A percentile compares a stretch with the other conserved stretches of the same genome.
Conservation (phyloP, 2,329 filamentous ascomycete genomes). For the Penicillium sp. region DNA sequence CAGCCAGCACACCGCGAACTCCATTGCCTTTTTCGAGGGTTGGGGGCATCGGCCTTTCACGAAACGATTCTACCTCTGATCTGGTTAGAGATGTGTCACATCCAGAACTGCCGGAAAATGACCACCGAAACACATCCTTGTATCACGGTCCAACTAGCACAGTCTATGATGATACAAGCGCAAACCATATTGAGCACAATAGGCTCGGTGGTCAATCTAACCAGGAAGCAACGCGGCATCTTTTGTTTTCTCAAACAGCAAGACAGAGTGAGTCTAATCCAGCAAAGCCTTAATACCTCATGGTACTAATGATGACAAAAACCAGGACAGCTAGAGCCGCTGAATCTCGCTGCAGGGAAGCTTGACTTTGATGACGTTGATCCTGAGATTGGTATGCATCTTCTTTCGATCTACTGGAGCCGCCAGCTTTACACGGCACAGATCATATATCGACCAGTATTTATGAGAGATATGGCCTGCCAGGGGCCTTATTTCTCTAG, state of each 20-base stretch:
- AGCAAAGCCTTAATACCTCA: neutral
- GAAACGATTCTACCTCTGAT: constrained; percentile 8
- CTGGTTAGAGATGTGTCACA: constrained; percentile 15
- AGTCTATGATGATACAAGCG: constrained; percentile 25
- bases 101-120: constrained; percentile 22
- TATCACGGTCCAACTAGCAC: constrained; percentile 28
- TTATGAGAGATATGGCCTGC: constrained; percentile 55
- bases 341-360: constrained; percentile 48
- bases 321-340: constrained; percentile 50
- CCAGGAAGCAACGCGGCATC: constrained; percentile 21
- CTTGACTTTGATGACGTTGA: constrained; percentile 60
- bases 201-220: constrained; percentile 3
- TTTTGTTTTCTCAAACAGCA: constrained; percentile 27
- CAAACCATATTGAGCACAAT: constrained; percentile 3
- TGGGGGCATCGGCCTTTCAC: constrained; percentile 7
- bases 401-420: constrained; percentile 56
- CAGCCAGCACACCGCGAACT: constrained; percentile 6
- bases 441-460: constrained; percentile 54
- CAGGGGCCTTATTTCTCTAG: constrained; percentile 55
- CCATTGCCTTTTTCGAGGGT: constrained; percentile 1
- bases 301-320: neutral
- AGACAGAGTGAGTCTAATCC: constrained; percentile 22
- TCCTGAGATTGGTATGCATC: constrained; percentile 54
- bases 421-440: constrained; percentile 53
- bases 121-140: constrained; percentile 16